phyloP scores from a whole-genome alignment of 1,139 yeast species.

The Saccharomyces hybrid region DNA sequence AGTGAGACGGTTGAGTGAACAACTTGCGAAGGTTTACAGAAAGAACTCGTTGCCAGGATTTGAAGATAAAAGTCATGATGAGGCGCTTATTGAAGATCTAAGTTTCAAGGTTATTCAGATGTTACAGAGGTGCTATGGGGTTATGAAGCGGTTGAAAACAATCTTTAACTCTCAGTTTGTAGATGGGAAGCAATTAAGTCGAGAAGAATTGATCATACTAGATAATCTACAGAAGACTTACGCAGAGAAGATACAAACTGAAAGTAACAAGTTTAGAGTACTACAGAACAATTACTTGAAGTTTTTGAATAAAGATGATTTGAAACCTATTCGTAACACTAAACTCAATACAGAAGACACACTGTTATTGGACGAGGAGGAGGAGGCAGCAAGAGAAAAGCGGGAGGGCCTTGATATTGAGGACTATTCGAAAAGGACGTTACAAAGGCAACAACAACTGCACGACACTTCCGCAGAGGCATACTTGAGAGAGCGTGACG shows the following conservation, averaged over 20 bases:
- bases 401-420: slow-evolving; percentile 31
- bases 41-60: slow-evolving; percentile 82
- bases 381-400: slow-evolving; percentile 36
- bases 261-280: slow-evolving; percentile 70
- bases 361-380: slow-evolving; percentile 34
- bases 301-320: slow-evolving; percentile 61
- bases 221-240: slow-evolving; percentile 75
- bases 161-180: slow-evolving; percentile 34
- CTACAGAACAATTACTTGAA: slow-evolving; percentile 84
- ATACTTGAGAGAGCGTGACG: slow-evolving; percentile 56
- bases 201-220: slow-evolving; percentile 55
- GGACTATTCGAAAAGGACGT: slow-evolving; percentile 38
- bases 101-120: slow-evolving; percentile 65
- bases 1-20: slow-evolving; percentile 43
- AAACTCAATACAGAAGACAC: slow-evolving; percentile 2
- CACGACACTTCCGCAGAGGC: slow-evolving; percentile 35
- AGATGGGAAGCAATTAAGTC: slow-evolving; percentile 29
- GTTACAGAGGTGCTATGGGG: slow-evolving; percentile 68
- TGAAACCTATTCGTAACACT: slow-evolving; percentile 30
- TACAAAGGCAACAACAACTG: slow-evolving; percentile 35
- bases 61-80: slow-evolving; percentile 61
- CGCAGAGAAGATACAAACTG: slow-evolving; percentile 76
- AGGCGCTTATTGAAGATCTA: slow-evolving; percentile 68
- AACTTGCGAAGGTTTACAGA: slow-evolving; percentile 60
- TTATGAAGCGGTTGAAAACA: slow-evolving; percentile 58